These are phyloP conservation scores for Cladorrhinum samala DNA, from an alignment of 495 filamentous ascomycete species.

Conservation along the genomic window DNA sequence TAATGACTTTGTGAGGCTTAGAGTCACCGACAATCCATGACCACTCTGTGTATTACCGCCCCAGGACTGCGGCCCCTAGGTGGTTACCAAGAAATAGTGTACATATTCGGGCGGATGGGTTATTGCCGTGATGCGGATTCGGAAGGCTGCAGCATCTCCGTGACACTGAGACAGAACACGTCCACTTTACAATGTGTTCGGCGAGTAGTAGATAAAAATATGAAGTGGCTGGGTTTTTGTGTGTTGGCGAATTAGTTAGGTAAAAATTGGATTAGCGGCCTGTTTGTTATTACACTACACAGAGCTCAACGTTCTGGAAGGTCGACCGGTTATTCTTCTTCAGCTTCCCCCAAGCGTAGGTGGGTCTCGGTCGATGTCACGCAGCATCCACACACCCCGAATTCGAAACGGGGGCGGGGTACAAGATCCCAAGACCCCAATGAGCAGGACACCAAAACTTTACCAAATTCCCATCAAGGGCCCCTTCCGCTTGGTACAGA, in stretches of 20 bases:
- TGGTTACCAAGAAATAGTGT: too few species aligned
- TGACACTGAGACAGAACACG: background rate
- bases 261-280: too few species aligned
- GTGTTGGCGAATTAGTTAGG: too few species aligned
- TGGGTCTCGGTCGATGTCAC: constrained; percentile 1
- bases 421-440: background rate
- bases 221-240: background rate
- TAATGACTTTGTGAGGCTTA: too few species aligned
- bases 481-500: background rate
- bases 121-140: background rate
- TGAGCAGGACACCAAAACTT: background rate
- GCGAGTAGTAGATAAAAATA: background rate
- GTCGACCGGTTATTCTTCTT: background rate
- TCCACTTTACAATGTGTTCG: background rate
- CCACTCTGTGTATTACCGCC: too few species aligned
- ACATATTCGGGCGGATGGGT: too few species aligned
- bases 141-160: background rate
- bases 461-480: background rate
- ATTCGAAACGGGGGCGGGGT: constrained; percentile 19
- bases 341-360: background rate
- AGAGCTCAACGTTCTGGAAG: background rate
- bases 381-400: constrained; percentile 12
- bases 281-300: background rate
- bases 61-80: too few species aligned
- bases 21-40: too few species aligned